These are phyloP conservation scores for Parietaria judaica DNA, from an alignment of 306 rosid genomes.

Conservation along the genomic window DNA sequence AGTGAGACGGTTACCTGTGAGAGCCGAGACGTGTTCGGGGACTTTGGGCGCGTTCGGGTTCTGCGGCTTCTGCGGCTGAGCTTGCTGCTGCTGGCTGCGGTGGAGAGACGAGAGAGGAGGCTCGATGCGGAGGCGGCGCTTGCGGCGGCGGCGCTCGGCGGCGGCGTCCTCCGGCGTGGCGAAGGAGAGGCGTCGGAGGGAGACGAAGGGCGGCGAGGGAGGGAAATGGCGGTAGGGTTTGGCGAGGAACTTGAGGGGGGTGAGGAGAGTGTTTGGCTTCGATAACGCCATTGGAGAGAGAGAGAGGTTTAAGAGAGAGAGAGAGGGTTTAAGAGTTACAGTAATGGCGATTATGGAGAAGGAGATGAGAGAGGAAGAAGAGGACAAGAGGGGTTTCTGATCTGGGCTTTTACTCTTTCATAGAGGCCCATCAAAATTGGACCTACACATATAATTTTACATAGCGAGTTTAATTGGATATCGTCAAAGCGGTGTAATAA, in stretches of 20 bases:
- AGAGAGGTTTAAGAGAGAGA: not conserved
- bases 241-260: slow-evolving; percentile 40
- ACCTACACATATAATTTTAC: too few relatives aligned
- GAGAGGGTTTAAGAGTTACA: too few relatives aligned
- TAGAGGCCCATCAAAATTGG: too few relatives aligned
- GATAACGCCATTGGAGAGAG: slow-evolving; percentile 58
- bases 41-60: slow-evolving; percentile 76
- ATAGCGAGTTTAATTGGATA: too few relatives aligned
- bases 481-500: too few relatives aligned
- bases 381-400: too few relatives aligned
- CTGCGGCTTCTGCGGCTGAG: slow-evolving; percentile 31
- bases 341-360: too few relatives aligned
- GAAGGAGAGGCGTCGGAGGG: slow-evolving; percentile 64
- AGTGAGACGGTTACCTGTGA: slow-evolving; percentile 70
- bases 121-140: slow-evolving; percentile 93
- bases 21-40: slow-evolving; percentile 68
- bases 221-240: slow-evolving; percentile 18
- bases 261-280: slow-evolving; percentile 40
- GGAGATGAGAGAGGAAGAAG: not conserved
- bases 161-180: slow-evolving; percentile 90
- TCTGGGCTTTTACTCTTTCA: too few relatives aligned
- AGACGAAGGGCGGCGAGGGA: slow-evolving; percentile 21
- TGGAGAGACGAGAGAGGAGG: slow-evolving; percentile 85
- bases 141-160: slow-evolving; percentile 93
- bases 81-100: slow-evolving; percentile 35